These are phyloP conservation scores for Ogataea wickerhamii DNA, from an alignment of 805 yeast genomes.

Conservation along the genomic window DNA sequence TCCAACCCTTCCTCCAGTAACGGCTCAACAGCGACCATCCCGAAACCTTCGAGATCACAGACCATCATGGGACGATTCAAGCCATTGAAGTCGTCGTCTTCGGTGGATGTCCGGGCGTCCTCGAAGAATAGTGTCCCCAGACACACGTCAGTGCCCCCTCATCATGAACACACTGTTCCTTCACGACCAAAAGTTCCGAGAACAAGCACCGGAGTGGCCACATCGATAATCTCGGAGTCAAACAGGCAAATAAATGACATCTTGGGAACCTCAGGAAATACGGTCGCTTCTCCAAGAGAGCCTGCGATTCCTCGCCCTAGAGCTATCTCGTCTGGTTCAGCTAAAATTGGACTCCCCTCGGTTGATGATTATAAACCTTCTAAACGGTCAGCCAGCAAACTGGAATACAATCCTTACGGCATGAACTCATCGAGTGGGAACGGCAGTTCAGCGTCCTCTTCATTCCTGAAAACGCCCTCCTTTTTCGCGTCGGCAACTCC, in stretches of 20 bases:
- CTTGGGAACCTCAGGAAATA: slow-evolving; percentile 22
- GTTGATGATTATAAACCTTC: slow-evolving; percentile 23
- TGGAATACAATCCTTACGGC: slow-evolving; percentile 68
- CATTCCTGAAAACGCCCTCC: slow-evolving; percentile 9
- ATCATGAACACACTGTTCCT: slow-evolving; percentile 1
- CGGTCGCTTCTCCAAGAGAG: slow-evolving; percentile 23
- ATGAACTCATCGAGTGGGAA: slow-evolving; percentile 25
- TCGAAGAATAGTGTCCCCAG: background rate
- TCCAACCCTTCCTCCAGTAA: background rate
- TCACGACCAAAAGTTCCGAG: slow-evolving; percentile 5
- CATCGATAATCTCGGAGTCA: slow-evolving; percentile 10
- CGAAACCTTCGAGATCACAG: slow-evolving; percentile 4
- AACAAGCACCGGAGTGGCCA: slow-evolving; percentile 11
- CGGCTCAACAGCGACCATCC: background rate
- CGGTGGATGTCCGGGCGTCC: background rate
- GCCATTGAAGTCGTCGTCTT: slow-evolving; percentile 3
- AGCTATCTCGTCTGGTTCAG: slow-evolving; percentile 4
- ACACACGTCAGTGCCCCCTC: slow-evolving; percentile 4
- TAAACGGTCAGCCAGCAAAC: slow-evolving; percentile 29
- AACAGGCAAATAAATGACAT: slow-evolving; percentile 19
- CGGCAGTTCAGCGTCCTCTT: slow-evolving; percentile 1
- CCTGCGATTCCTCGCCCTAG: slow-evolving; percentile 8
- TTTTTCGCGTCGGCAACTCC: slow-evolving; percentile 19
- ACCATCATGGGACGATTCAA: slow-evolving; percentile 11
- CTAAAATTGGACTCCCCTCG: slow-evolving; percentile 30